A percentile compares a stretch with the other conserved stretches of the same genome.
phyloP scores from a whole-genome alignment of 495 filamentous ascomycete species.

The Penicillium canariense region DNA sequence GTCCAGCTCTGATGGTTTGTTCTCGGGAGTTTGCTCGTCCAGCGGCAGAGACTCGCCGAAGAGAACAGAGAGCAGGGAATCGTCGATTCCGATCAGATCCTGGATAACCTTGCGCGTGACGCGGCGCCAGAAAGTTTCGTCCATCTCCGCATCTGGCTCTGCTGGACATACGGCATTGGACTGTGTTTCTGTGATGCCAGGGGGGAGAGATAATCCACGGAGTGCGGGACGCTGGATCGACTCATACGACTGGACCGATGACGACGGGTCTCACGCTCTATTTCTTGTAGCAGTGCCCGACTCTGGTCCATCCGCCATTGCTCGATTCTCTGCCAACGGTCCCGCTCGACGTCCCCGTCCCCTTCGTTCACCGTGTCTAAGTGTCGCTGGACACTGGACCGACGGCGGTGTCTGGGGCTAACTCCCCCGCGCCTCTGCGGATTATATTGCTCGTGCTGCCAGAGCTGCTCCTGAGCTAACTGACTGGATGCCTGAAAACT shows the following conservation, averaged over 20 bases:
- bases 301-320: slow-evolving; percentile 92
- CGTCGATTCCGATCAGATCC: slow-evolving; percentile 89
- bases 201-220: slow-evolving; percentile 20
- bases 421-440: slow-evolving; percentile 51
- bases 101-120: slow-evolving; percentile 83
- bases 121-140: slow-evolving; percentile 73
- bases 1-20: slow-evolving; percentile 12
- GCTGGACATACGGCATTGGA: slow-evolving; percentile 18
- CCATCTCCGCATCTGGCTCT: slow-evolving; percentile 24
- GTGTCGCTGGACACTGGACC: slow-evolving; percentile 61
- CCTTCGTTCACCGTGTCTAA: slow-evolving; percentile 64
- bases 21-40: slow-evolving; percentile 6
- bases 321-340: slow-evolving; percentile 80
- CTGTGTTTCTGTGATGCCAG: slow-evolving; percentile 23
- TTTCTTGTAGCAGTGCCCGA: slow-evolving; percentile 76
- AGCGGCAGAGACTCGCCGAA: slow-evolving; percentile 77
- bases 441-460: slow-evolving; percentile 81
- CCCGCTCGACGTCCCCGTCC: slow-evolving; percentile 52
- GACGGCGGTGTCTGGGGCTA: slow-evolving; percentile 38
- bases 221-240: slow-evolving; percentile 29
- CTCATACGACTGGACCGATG: slow-evolving; percentile 41
- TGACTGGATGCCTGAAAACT: slow-evolving; percentile 63
- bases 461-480: slow-evolving; percentile 72
- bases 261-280: slow-evolving; percentile 78
- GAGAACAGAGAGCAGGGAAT: slow-evolving; percentile 75